Conservation (phyloP, 1,139 yeast genomes). For the Yamadazyma pseudoaaseri region DNA sequence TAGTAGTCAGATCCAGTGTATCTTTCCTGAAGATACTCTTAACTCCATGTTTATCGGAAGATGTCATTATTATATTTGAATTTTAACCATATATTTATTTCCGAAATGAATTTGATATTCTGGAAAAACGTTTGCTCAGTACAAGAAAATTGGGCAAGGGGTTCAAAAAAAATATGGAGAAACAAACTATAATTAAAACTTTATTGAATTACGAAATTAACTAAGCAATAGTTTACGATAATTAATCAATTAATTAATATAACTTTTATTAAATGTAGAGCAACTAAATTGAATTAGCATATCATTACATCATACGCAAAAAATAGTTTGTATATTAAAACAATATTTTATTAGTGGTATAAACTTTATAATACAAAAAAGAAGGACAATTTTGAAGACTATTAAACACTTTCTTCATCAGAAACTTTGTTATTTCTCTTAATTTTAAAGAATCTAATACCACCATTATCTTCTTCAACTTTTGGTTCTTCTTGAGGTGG, state of each 20-base stretch:
- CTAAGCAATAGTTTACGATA: neutral
- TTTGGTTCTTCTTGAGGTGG: conserved; percentile 30
- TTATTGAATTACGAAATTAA: neutral
- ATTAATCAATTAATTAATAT: too few species aligned
- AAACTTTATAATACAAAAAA: conserved; percentile 3
- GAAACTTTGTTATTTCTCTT: conserved; percentile 62
- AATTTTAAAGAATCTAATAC: conserved; percentile 75
- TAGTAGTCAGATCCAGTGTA: conserved; percentile 8
- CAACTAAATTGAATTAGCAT: neutral
- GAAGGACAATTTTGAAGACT: neutral
- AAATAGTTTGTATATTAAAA: neutral
- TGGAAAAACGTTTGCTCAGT: conserved; percentile 3
- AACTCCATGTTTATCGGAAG: conserved; percentile 18
- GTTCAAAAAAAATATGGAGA: conserved; percentile 1
- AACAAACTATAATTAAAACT: neutral
- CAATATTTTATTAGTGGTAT: conserved; percentile 3
- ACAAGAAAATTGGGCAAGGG: neutral
- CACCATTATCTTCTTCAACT: conserved; percentile 48
- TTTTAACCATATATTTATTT: neutral
- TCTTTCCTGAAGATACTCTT: conserved; percentile 24
- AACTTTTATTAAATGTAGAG: too few species aligned
- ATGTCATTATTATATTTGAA: conserved; percentile 3
- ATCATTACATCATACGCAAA: conserved; percentile 1
- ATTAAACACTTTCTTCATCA: conserved; percentile 61
- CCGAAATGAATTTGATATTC: neutral